A percentile compares a stretch with the other conserved stretches of the same genome.
These are phyloP conservation scores for Debaryomyces udenii DNA, from an alignment of 1,139 yeast species.

Conservation along the genomic window DNA sequence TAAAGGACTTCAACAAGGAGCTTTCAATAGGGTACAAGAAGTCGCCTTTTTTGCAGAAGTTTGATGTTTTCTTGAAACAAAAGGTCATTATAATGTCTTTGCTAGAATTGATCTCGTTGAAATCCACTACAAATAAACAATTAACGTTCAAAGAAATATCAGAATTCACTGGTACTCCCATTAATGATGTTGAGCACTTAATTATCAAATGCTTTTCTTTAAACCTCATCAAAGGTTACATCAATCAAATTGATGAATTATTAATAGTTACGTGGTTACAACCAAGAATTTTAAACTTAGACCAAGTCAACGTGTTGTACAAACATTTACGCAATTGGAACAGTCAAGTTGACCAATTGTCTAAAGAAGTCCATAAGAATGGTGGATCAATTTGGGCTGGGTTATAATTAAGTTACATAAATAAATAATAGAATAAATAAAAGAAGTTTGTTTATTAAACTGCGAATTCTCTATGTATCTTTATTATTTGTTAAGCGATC, in stretches of 20 bases:
- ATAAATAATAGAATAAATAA: conserved; percentile 6
- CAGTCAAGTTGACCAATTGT: conserved; percentile 66
- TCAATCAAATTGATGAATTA: conserved; percentile 80
- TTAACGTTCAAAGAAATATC: conserved; percentile 77
- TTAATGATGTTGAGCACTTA: conserved; percentile 82
- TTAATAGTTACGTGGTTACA: conserved; percentile 92
- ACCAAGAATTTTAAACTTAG: conserved; percentile 84
- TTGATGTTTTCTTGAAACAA: conserved; percentile 75
- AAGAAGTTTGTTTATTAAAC: conserved; percentile 5
- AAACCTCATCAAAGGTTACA: conserved; percentile 79
- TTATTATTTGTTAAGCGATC: conserved; percentile 29
- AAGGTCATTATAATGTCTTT: conserved; percentile 92
- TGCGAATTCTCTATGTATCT: conserved; percentile 1
- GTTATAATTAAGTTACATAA: conserved; percentile 16
- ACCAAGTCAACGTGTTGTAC: conserved; percentile 78
- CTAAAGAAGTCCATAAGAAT: conserved; percentile 41
- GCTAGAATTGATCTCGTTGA: conserved; percentile 81
- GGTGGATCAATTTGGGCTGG: conserved; percentile 49
- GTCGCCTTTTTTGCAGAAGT: conserved; percentile 61
- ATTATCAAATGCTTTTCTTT: conserved; percentile 90
- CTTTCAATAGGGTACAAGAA: conserved; percentile 40
- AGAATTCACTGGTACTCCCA: conserved; percentile 64
- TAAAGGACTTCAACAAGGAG: conserved; percentile 59
- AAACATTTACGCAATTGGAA: conserved; percentile 80
- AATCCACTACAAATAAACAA: conserved; percentile 73